Evolutionary conservation across 441 rosid species (phyloP), one percentile per base, ranked within the genome.

Genomic region (Euphorbia corollata): DNA sequence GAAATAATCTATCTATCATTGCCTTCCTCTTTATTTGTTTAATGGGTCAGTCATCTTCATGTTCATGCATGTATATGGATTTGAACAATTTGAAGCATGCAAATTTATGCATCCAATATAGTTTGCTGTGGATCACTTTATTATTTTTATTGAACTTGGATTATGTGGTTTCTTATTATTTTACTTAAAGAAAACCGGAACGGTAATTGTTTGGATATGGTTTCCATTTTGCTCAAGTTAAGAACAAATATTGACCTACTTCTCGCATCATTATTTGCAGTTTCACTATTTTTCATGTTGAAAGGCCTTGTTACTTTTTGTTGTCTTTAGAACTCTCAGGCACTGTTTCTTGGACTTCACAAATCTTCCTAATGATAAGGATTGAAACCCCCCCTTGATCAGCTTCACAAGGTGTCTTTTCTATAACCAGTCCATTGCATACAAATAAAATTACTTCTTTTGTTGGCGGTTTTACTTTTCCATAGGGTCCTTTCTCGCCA

Each of bases 1-100:
- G 12, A 16, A 16, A 11, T 71, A 43, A 16, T 51, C 30, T 64
- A 50, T 18, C 20, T 56, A 6, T 63, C 56, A 6, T 70, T 34
- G n/a, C 4, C 13, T 54, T 15, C 32, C 43, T 64, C 2, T 22
- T 1, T 19, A 23, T 64, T 9, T 55, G 60, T 65, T 50, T 36
- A 55, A n/a, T 55, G 38, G 11, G 19, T 9, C 7, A 43, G 7
- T 41, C 36, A 16, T 41, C 32, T 63, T 47, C 10, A 5, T 63
- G 57, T 13, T 0, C 36, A 16, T 32, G 43, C 16, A 20, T 39
- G 32, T 16, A 15, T 47, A 5, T 47, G 64, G 10, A 22, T 5
- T 22, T 36, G 50, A 51, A 39, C 10, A 23, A 36, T 36, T 18
- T 53, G 39, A 50, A 50, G 54, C 20, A 16, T 47, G 38, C 23